phyloP scores from a whole-genome alignment of 2,329 filamentous ascomycete species.

The Tolypocladium tropicale region DNA sequence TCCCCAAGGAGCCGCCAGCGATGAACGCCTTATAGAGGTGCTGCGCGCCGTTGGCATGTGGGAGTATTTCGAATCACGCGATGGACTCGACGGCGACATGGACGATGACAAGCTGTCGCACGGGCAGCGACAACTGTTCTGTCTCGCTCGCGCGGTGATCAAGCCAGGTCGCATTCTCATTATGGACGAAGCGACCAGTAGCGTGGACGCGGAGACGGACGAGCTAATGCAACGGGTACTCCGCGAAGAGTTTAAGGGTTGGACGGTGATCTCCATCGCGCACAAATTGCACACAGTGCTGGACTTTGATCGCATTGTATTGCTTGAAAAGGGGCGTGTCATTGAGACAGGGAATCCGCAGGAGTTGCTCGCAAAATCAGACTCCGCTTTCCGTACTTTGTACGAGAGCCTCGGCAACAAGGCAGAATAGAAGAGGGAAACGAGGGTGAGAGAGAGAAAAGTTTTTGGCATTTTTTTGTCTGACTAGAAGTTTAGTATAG shows the following conservation, averaged over 20 bases:
- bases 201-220: slow-evolving; percentile 24
- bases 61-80: slow-evolving; percentile 24
- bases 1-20: slow-evolving; percentile 22
- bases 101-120: slow-evolving; percentile 22
- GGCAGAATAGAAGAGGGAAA: background rate
- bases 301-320: slow-evolving; percentile 47
- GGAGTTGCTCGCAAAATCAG: slow-evolving; percentile 2
- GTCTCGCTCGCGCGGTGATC: slow-evolving; percentile 24
- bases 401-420: slow-evolving; percentile 5
- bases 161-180: slow-evolving; percentile 22
- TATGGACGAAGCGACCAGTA: slow-evolving; percentile 26
- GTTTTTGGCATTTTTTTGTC: rapidly evolving
- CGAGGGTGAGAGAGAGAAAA: background rate
- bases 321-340: slow-evolving; percentile 55
- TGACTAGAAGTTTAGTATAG: no score
- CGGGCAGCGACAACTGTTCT: slow-evolving; percentile 36
- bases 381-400: slow-evolving; percentile 6
- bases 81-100: slow-evolving; percentile 25
- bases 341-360: slow-evolving; percentile 30
- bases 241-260: slow-evolving; percentile 19
- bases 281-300: slow-evolving; percentile 35
- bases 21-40: slow-evolving; percentile 30
- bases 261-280: slow-evolving; percentile 40
- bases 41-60: slow-evolving; percentile 34
- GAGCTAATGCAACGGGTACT: slow-evolving; percentile 22